phyloP scores from a whole-genome alignment of 345 rosid species.

The Cochlearia excelsa region DNA sequence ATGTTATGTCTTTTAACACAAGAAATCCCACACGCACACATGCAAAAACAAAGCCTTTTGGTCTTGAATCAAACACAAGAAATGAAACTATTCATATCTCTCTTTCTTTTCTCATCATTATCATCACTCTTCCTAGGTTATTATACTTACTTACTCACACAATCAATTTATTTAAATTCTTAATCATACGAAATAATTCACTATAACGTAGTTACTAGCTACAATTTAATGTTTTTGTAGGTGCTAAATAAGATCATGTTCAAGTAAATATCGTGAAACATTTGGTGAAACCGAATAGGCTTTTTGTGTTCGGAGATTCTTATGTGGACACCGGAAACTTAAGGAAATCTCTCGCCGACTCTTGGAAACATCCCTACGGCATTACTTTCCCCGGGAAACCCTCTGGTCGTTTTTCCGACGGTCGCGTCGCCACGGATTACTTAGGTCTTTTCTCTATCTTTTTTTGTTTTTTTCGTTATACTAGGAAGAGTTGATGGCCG shows the following conservation, averaged over 20 bases:
- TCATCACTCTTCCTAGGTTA: conserved; percentile 13
- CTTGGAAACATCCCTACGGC: conserved; percentile 61
- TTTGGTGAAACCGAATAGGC: conserved; percentile 38
- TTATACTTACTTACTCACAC: too few species aligned
- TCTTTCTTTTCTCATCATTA: conserved; percentile 16
- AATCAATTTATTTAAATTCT: neutral
- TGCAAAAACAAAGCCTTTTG: conserved; percentile 11
- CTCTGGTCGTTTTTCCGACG: conserved; percentile 62
- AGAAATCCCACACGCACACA: neutral
- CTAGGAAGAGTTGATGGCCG: too few species aligned
- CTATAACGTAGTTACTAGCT: neutral
- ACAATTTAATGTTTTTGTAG: conserved; percentile 22
- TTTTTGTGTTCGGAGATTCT: conserved; percentile 66
- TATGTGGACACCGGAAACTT: conserved; percentile 61
- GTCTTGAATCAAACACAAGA: neutral
- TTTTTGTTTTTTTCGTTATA: neutral
- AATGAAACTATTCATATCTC: conserved; percentile 9
- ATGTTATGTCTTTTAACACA: conserved; percentile 4
- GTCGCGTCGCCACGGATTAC: conserved; percentile 56
- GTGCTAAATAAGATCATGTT: conserved; percentile 17
- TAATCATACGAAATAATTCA: neutral
- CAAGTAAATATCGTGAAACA: neutral
- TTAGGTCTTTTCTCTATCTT: conserved; percentile 37
- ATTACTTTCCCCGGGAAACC: conserved; percentile 53
- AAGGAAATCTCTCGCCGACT: conserved; percentile 30